Percentiles rank a stretch among this genome's conserved stretches.
These are phyloP conservation scores for Odontarrhena argentea DNA, from an alignment of 345 rosid genomes.

Conservation along the genomic window DNA sequence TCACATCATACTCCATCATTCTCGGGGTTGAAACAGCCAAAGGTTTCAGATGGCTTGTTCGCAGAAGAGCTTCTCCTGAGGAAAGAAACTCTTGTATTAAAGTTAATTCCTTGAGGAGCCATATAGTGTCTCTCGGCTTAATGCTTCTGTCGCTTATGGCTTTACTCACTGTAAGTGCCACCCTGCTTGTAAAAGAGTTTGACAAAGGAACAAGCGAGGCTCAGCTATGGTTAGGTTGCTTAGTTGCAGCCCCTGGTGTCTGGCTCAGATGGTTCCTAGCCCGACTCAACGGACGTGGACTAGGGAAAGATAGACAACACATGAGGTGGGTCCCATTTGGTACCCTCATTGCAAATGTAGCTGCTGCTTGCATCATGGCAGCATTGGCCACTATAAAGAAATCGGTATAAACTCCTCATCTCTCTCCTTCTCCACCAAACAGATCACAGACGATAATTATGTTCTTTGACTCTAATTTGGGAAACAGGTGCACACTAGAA, in stretches of 20 bases:
- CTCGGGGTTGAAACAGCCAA: slow-evolving; percentile 83
- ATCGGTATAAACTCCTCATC: slow-evolving; percentile 52
- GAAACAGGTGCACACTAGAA: slow-evolving; percentile 58
- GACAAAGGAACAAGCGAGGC: slow-evolving; percentile 51
- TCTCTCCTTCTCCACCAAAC: slow-evolving; percentile 11
- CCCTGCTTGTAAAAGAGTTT: slow-evolving; percentile 53
- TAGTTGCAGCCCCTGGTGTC: slow-evolving; percentile 76
- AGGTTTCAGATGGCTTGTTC: slow-evolving; percentile 63
- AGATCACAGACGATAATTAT: slow-evolving; percentile 6
- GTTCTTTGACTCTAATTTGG: slow-evolving; percentile 11
- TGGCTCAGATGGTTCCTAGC: slow-evolving; percentile 98
- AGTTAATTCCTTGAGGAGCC: slow-evolving; percentile 50
- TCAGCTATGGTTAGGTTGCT: slow-evolving; percentile 81
- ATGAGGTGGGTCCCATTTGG: slow-evolving; percentile 94
- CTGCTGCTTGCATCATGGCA: slow-evolving; percentile 80
- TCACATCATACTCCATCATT: slow-evolving; percentile 68
- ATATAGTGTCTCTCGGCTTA: slow-evolving; percentile 43
- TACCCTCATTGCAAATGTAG: slow-evolving; percentile 77
- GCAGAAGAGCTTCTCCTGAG: slow-evolving; percentile 21
- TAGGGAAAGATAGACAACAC: slow-evolving; percentile 55
- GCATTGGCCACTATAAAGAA: slow-evolving; percentile 62
- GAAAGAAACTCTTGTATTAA: slow-evolving; percentile 18
- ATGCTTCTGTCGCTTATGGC: slow-evolving; percentile 52
- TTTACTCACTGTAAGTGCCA: slow-evolving; percentile 54
- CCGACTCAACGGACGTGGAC: slow-evolving; percentile 75